Percentiles rank a stretch among this genome's conserved stretches.
Evolutionary conservation across 345 rosid genomes (phyloP).

Genomic region (Euphorbia peplus): DNA sequence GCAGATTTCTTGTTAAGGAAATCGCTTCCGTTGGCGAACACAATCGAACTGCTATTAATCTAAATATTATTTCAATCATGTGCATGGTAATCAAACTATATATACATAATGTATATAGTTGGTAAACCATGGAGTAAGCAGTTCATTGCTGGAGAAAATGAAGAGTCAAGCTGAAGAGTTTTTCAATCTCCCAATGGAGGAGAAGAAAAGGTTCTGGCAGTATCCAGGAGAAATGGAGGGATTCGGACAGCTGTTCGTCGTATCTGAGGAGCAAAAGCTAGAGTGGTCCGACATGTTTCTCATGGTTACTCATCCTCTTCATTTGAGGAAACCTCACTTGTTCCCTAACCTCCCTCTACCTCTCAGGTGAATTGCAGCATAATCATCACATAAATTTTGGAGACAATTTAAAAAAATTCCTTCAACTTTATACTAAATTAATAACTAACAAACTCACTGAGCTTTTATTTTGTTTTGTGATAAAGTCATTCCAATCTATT

Average conservation of each 20-base stretch:
- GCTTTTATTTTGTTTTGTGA: no score
- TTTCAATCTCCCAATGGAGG: slow-evolving; percentile 33
- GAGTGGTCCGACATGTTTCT: slow-evolving; percentile 33
- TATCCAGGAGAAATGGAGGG: slow-evolving; percentile 30
- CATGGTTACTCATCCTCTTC: slow-evolving; percentile 23
- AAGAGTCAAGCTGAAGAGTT: slow-evolving; percentile 16
- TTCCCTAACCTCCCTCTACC: slow-evolving; percentile 27
- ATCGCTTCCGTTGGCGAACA: no score
- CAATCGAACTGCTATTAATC: no score
- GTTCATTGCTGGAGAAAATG: slow-evolving; percentile 11
- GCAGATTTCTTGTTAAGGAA: no score
- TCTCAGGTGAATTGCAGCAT: slow-evolving; percentile 13
- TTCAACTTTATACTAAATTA: no score
- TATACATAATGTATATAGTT: no score
- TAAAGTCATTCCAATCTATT: no score
- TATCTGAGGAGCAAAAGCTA: slow-evolving; percentile 30
- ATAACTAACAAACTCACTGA: no score
- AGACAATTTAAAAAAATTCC: no score
- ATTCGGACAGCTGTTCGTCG: slow-evolving; percentile 29
- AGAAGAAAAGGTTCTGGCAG: slow-evolving; percentile 22
- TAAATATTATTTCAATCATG: no score
- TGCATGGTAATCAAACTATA: no score
- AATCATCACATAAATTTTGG: no score
- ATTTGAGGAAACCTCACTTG: slow-evolving; percentile 24
- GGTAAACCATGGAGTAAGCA: background rate